Evolutionary conservation across 108 stramenopile genomes (phyloP).

Genomic region (Hondaea fermentalgiana): DNA sequence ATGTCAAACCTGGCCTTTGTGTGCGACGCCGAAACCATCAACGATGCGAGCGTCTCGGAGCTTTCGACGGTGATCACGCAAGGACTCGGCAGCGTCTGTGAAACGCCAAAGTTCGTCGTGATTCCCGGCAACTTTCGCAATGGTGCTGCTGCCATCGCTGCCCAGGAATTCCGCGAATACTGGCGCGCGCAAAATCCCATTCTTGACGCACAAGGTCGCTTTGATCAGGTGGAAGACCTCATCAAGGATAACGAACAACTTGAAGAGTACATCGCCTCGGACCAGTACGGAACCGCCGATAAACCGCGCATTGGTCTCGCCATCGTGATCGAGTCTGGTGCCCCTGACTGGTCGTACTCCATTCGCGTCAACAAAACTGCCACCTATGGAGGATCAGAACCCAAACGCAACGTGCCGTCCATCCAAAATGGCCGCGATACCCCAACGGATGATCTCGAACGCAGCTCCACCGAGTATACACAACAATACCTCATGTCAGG

Average conservation of each 20-base stretch:
- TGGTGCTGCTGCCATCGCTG: neutral
- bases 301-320: neutral
- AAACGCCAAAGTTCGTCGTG: neutral
- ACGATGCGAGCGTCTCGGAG: neutral
- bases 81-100: neutral
- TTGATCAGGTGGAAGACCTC: neutral
- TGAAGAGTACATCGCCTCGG: neutral
- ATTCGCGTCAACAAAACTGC: conserved; percentile 2
- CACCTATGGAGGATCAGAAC: no score
- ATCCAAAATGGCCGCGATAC: no score
- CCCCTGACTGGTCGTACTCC: neutral
- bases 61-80: neutral
- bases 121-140: neutral
- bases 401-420: no score
- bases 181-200: neutral
- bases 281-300: neutral
- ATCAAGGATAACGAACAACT: neutral
- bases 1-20: neutral
- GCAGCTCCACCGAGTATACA: neutral
- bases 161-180: neutral
- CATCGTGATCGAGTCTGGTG: neutral
- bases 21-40: neutral
- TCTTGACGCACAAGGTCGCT: neutral
- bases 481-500: conserved; percentile 9
- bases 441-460: neutral